A percentile compares a stretch with the other conserved stretches of the same genome.
These are phyloP conservation scores for Gynandropsis gynandra DNA, from an alignment of 345 rosid genomes.

Conservation along the genomic window DNA sequence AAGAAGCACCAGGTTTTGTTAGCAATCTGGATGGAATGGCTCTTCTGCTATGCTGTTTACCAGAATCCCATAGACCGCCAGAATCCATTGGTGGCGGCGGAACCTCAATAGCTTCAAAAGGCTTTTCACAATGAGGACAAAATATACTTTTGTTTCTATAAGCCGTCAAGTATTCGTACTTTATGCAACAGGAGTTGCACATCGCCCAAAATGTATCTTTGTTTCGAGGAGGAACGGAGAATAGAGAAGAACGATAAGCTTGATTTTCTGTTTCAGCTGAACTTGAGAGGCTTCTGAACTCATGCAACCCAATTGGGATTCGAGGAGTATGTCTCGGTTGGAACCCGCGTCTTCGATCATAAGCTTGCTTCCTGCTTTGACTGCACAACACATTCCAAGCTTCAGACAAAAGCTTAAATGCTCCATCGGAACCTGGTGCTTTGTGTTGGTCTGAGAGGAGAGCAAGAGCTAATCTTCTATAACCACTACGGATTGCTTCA, in stretches of 20 bases:
- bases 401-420: constrained; percentile 38
- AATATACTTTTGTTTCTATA: constrained; percentile 28
- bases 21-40: not conserved
- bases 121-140: constrained; percentile 35
- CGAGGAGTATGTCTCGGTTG: not conserved
- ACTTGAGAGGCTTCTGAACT: too few species aligned
- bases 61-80: constrained; percentile 33
- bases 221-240: constrained; percentile 11
- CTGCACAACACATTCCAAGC: constrained; percentile 42
- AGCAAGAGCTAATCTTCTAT: constrained; percentile 30
- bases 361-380: constrained; percentile 29
- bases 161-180: constrained; percentile 33
- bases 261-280: too few species aligned
- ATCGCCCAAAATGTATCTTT: constrained; percentile 42
- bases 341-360: constrained; percentile 35
- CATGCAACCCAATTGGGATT: too few species aligned
- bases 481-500: constrained; percentile 33
- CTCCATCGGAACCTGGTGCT: constrained; percentile 42
- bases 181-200: constrained; percentile 33
- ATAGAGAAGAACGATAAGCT: constrained; percentile 1
- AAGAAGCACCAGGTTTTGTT: not conserved
- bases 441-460: constrained; percentile 40
- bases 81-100: constrained; percentile 25
- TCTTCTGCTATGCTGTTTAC: constrained; percentile 40
- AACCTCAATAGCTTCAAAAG: constrained; percentile 38